Evolutionary conservation across 371 early-diverging fungal species (phyloP).

Genomic region (Saksenaea oblongispora): DNA sequence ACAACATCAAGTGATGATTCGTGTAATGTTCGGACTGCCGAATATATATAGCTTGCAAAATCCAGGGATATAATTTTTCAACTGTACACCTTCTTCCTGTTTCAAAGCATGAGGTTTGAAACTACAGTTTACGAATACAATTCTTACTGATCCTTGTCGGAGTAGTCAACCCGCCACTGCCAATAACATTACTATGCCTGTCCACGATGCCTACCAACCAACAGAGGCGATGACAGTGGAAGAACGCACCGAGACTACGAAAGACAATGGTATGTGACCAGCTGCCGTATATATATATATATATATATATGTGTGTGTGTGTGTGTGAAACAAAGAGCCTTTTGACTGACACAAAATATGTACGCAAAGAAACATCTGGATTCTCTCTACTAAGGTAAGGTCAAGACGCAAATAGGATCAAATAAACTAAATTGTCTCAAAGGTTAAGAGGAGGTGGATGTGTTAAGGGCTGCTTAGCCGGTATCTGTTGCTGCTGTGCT

Average conservation of each 20-base stretch:
- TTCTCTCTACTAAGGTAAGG: background rate
- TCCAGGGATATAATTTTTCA: background rate
- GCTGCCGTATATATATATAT: too few species aligned
- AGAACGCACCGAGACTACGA: background rate
- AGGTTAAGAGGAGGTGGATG: constrained; percentile 40
- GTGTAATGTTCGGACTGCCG: background rate
- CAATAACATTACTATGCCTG: background rate
- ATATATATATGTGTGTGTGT: too few species aligned
- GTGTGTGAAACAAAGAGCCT: too few species aligned
- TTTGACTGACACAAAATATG: too few species aligned
- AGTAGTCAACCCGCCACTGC: background rate
- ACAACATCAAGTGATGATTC: background rate
- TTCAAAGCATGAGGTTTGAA: background rate
- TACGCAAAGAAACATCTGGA: background rate
- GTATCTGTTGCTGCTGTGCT: constrained; percentile 40
- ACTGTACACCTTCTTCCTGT: background rate
- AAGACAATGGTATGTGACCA: too few species aligned
- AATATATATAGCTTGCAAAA: background rate
- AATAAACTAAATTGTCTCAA: background rate
- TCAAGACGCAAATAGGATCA: background rate
- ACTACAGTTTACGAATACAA: too few species aligned
- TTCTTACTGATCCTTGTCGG: background rate
- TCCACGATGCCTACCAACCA: background rate
- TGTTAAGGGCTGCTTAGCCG: constrained; percentile 36
- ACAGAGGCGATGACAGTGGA: background rate